Conservation (phyloP, 108 stramenopile genomes). For the Licmophora abbreviata region DNA sequence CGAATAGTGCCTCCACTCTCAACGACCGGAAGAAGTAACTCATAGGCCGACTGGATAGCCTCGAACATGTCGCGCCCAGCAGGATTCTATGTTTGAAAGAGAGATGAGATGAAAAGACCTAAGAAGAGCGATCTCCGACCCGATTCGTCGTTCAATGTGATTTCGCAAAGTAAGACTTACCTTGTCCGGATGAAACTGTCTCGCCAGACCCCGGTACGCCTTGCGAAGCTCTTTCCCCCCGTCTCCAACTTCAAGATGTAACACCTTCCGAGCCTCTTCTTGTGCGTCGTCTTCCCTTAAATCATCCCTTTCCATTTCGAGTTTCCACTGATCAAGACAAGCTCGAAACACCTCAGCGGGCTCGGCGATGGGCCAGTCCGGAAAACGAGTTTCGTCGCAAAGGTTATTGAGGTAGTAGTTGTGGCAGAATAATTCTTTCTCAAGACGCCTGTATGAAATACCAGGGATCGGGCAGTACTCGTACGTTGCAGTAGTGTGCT, state of each 20-base stretch:
- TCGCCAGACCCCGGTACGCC: slow-evolving; percentile 52
- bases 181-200: slow-evolving; percentile 74
- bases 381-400: slow-evolving; percentile 68
- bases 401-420: slow-evolving; percentile 74
- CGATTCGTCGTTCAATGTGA: background rate
- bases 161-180: slow-evolving; percentile 15
- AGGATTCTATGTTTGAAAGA: slow-evolving; percentile 40
- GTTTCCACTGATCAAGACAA: slow-evolving; percentile 57
- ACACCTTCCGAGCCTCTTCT: slow-evolving; percentile 34
- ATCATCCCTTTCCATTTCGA: slow-evolving; percentile 43
- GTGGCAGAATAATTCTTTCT: slow-evolving; percentile 71
- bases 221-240: slow-evolving; percentile 45
- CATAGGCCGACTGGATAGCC: slow-evolving; percentile 64
- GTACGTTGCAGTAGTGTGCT: slow-evolving; percentile 57
- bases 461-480: slow-evolving; percentile 76
- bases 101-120: background rate
- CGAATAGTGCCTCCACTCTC: slow-evolving; percentile 43
- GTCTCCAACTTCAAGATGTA: slow-evolving; percentile 41
- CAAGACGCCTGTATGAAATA: slow-evolving; percentile 54
- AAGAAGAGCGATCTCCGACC: background rate
- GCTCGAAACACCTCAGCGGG: slow-evolving; percentile 65
- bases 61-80: slow-evolving; percentile 75
- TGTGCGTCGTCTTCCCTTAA: slow-evolving; percentile 35
- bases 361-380: slow-evolving; percentile 71
- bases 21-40: slow-evolving; percentile 49